Percentiles rank a stretch among this genome's conserved stretches.
phyloP scores from a whole-genome alignment of 2,329 filamentous ascomycete species.

The Paramyrothecium roridum region DNA sequence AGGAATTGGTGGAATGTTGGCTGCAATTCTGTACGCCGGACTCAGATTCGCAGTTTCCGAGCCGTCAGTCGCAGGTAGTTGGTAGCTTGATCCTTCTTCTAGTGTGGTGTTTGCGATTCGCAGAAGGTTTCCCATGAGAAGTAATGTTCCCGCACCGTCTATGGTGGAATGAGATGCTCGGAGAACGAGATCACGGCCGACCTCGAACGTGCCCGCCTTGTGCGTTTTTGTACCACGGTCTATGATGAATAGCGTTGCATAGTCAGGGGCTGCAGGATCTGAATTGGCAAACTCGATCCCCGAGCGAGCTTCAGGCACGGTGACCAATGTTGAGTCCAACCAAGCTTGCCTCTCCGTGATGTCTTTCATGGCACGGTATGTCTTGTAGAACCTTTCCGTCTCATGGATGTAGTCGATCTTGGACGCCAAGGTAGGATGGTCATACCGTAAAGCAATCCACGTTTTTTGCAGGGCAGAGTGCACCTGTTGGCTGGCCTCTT shows the following conservation, averaged over 20 bases:
- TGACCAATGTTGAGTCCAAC: background rate
- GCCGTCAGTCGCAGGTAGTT: background rate
- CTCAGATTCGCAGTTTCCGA: background rate
- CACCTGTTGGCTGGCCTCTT: background rate
- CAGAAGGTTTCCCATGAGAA: background rate
- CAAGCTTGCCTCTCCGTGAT: background rate
- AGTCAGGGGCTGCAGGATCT: background rate
- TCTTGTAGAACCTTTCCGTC: background rate
- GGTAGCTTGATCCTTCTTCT: background rate
- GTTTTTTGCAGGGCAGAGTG: background rate
- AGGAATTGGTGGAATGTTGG: background rate
- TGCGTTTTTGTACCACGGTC: background rate
- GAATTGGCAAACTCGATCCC: background rate
- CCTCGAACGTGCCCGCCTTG: background rate
- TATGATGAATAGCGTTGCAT: background rate
- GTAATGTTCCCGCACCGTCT: background rate
- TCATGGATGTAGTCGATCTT: background rate
- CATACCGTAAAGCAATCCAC: background rate
- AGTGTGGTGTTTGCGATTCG: background rate
- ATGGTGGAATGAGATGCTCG: background rate
- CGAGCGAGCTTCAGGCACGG: background rate
- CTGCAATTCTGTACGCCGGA: background rate
- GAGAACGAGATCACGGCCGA: background rate
- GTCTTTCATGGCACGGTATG: background rate
- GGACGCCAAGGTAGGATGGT: background rate